Evolutionary conservation across 192 early-diverging fungal genomes (phyloP).

Genomic region (Endogone sp.): DNA sequence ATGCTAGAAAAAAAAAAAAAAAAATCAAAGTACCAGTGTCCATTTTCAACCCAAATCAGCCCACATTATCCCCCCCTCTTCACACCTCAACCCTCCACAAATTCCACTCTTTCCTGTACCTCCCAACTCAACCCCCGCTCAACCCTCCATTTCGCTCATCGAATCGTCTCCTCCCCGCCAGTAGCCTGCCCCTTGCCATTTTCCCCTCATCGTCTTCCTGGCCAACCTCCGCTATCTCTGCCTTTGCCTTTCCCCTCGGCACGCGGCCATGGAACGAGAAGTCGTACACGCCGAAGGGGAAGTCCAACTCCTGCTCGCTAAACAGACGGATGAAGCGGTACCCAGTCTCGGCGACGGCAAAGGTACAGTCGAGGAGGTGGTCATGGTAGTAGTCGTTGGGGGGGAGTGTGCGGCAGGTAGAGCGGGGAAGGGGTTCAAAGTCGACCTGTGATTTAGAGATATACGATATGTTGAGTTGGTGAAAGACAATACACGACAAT

Average conservation of each 20-base stretch:
- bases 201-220: background rate
- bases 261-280: conserved; percentile 31
- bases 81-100: background rate
- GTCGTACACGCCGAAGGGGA: conserved; percentile 29
- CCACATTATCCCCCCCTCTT: background rate
- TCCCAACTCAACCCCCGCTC: background rate
- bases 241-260: background rate
- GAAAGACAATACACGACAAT: background rate
- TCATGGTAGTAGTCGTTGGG: conserved; percentile 2
- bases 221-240: background rate
- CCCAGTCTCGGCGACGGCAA: conserved; percentile 25
- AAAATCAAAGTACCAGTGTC: background rate
- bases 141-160: background rate
- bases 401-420: conserved; percentile 1
- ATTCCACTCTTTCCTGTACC: background rate
- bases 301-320: conserved; percentile 22
- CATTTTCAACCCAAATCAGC: background rate
- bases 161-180: too few relatives aligned
- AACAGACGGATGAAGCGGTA: conserved; percentile 37
- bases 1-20: too few relatives aligned
- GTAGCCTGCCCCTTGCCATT: too few relatives aligned
- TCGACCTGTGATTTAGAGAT: background rate
- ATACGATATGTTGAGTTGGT: background rate
- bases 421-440: conserved; percentile 4
- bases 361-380: conserved; percentile 20